These are phyloP conservation scores for Blastocystis sp. DNA, from an alignment of 352 stramenopile genomes.

Conservation along the genomic window DNA sequence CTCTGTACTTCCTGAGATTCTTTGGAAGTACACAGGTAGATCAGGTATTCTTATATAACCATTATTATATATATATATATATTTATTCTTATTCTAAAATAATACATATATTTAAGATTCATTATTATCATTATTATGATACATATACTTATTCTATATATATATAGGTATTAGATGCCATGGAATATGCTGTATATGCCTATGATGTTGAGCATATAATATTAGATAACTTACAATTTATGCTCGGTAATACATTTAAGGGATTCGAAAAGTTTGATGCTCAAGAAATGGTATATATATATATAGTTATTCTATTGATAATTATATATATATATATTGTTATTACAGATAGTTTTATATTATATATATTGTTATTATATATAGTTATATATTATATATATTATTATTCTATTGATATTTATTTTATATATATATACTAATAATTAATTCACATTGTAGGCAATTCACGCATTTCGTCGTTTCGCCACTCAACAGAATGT, in stretches of 20 bases:
- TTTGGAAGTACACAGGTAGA: conserved; percentile 78
- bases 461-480: conserved; percentile 55
- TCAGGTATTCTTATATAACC: too few species aligned
- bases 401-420: conserved; percentile 49
- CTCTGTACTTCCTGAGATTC: conserved; percentile 93
- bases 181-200: conserved; percentile 90
- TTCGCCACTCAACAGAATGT: conserved; percentile 90
- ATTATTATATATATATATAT: too few species aligned
- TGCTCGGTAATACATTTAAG: conserved; percentile 59
- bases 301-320: too few species aligned
- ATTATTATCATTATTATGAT: too few species aligned
- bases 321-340: too few species aligned
- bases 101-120: conserved; percentile 62
- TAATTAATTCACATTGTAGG: neutral
- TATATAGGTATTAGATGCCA: conserved; percentile 86
- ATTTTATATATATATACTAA: too few species aligned
- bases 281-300: too few species aligned
- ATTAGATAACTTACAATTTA: conserved; percentile 98
- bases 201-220: conserved; percentile 94
- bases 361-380: too few species aligned
- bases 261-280: conserved; percentile 56
- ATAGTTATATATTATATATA: conserved; percentile 80
- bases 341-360: too few species aligned
- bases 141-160: too few species aligned
- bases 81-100: neutral